A percentile compares a stretch with the other conserved stretches of the same genome.
phyloP scores from a whole-genome alignment of 495 filamentous ascomycete genomes.

The Penicillium crystallinum region DNA sequence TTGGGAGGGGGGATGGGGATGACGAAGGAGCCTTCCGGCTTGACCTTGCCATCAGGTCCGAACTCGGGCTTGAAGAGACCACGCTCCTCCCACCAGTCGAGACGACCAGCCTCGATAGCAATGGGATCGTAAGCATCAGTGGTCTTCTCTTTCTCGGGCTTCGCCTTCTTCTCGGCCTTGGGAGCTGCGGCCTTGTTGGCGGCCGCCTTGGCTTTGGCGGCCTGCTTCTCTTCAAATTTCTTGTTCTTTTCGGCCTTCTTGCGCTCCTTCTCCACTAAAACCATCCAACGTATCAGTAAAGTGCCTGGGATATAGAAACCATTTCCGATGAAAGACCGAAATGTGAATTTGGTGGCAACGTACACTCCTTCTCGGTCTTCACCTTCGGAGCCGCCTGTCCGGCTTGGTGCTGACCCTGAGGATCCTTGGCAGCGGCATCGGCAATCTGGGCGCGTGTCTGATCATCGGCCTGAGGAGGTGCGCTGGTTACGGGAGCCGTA shows the following conservation, averaged over 20 bases:
- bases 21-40: constrained; percentile 64
- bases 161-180: constrained; percentile 51
- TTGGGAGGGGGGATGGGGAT: constrained; percentile 76
- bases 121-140: constrained; percentile 53
- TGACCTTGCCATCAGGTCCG: constrained; percentile 57
- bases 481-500: constrained; percentile 44
- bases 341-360: constrained; percentile 11
- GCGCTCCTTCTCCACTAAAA: constrained; percentile 50
- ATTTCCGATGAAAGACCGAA: not conserved
- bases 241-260: constrained; percentile 56
- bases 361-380: constrained; percentile 57
- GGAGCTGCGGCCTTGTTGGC: constrained; percentile 38
- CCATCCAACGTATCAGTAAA: constrained; percentile 17
- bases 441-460: constrained; percentile 44
- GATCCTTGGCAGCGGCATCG: constrained; percentile 35
- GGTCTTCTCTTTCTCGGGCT: constrained; percentile 50
- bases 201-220: constrained; percentile 45
- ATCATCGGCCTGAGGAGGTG: constrained; percentile 42
- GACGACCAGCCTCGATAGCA: constrained; percentile 51
- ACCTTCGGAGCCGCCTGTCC: constrained; percentile 47
- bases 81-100: constrained; percentile 57
- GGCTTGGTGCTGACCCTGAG: constrained; percentile 32
- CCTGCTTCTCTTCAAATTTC: constrained; percentile 57
- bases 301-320: not conserved
- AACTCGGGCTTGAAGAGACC: constrained; percentile 73